Evolutionary conservation across 768 basidiomycete genomes (phyloP), one percentile per base, ranked within the genome.

Genomic region (Kwoniella shandongensis): DNA sequence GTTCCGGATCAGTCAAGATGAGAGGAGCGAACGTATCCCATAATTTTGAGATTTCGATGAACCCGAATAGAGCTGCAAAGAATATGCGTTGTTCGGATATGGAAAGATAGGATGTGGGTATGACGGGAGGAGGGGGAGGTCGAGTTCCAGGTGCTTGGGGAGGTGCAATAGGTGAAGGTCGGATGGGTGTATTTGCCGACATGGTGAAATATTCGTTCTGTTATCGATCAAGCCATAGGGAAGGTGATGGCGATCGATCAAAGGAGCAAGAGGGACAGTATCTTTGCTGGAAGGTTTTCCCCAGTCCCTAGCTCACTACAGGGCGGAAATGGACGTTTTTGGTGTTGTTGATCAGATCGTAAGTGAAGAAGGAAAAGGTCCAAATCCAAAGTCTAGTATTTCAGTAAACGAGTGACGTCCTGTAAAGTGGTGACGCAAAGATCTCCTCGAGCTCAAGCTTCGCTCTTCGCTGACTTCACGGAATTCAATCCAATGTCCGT

Each of bases 1-100:
- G 81, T 78, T 38, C 82, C 18, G 60, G 50, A 44, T 61, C 51
- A 13, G 59, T 27, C 8, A 58, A 76, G 57, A 86, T 72, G 51
- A 83, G 72, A 45, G 79, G 83, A 66, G 81, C 80, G 18, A 87
- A 58, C 48, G 88, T 81, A 73, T 92, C 88, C 56, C 88, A 76
- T 2, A 84, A 51, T 80, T 94, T 94, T 61, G 88, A 79, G 25
- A 88, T 83, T 54, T 54, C 61, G 40, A 88, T 80, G 1, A 91
- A 79, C 38, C 85, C 81, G 7, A 86, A 88, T 23, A 91, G 77
- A 59, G 89, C 87, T 41, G 89, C 79, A 61, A 83, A 82, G 67
- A 92, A 89, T 5, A 88, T 81, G 47, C 91, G 81, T 72, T 91
- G 88, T 15, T 88, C 86, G 20, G 88, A 88, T 4, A 85, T 79